A percentile compares a stretch with the other conserved stretches of the same genome.
These are phyloP conservation scores for Candida pseudoviswanathii DNA, from an alignment of 1,139 yeast species.

Conservation along the genomic window DNA sequence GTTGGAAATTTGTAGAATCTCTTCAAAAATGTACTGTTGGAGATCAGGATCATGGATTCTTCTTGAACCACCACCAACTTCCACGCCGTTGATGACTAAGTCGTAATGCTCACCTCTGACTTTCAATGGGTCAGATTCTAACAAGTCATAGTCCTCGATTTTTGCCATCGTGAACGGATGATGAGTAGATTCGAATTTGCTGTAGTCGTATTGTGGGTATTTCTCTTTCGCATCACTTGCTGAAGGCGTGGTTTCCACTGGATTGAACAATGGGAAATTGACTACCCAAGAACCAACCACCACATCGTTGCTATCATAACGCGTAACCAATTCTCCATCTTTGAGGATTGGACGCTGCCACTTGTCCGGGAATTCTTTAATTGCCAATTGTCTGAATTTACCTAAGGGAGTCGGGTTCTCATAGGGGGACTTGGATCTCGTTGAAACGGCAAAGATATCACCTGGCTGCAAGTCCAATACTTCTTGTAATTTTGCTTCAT, in stretches of 20 bases:
- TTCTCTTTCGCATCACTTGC: constrained; percentile 19
- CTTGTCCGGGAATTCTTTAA: constrained; percentile 50
- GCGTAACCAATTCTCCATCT: constrained; percentile 18
- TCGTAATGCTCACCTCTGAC: constrained; percentile 96
- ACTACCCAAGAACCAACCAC: constrained; percentile 85
- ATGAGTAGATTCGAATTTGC: constrained; percentile 70
- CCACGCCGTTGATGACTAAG: constrained; percentile 90
- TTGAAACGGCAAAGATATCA: constrained; percentile 74
- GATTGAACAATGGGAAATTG: constrained; percentile 89
- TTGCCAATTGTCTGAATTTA: constrained; percentile 73
- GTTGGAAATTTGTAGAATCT: constrained; percentile 56
- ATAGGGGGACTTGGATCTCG: constrained; percentile 65
- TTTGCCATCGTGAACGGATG: constrained; percentile 97
- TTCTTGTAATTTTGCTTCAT: constrained; percentile 25
- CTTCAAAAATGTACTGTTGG: constrained; percentile 68
- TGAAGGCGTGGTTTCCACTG: constrained; percentile 52
- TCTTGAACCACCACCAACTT: constrained; percentile 95
- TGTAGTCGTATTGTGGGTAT: constrained; percentile 64
- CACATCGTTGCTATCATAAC: constrained; percentile 25
- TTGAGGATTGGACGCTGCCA: constrained; percentile 50
- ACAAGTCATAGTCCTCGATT: constrained; percentile 60
- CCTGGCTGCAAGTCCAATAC: constrained; percentile 56
- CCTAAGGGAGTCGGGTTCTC: constrained; percentile 98
- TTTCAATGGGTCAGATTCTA: constrained; percentile 57
- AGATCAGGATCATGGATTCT: constrained; percentile 86